Conservation (phyloP, 2,329 filamentous ascomycete genomes). For the Fusarium austroafricanum region DNA sequence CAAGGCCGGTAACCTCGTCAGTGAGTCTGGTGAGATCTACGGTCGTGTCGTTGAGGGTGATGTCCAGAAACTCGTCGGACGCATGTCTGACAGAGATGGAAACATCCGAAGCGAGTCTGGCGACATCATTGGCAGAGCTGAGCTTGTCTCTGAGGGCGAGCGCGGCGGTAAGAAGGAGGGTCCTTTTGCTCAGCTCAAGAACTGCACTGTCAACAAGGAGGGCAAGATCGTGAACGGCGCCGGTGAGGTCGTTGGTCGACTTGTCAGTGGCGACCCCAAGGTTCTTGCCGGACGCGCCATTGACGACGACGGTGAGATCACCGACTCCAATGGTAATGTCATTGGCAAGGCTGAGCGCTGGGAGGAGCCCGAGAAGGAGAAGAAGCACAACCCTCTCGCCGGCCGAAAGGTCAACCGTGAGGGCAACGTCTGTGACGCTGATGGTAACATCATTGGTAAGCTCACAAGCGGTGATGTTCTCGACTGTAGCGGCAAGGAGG, state of each 20-base stretch:
- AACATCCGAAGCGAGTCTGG: conserved; percentile 80
- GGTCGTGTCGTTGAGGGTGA: conserved; percentile 77
- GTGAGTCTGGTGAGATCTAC: conserved; percentile 65
- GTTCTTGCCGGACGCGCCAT: conserved; percentile 77
- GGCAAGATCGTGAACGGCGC: conserved; percentile 74
- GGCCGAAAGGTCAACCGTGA: conserved; percentile 68
- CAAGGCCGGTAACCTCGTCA: conserved; percentile 74
- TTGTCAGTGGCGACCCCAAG: conserved; percentile 78
- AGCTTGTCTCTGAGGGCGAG: conserved; percentile 76
- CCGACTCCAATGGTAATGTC: conserved; percentile 77
- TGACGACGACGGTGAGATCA: conserved; percentile 84
- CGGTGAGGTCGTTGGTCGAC: conserved; percentile 78
- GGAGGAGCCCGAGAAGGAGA: conserved; percentile 66
- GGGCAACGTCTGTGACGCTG: conserved; percentile 68
- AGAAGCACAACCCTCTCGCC: conserved; percentile 63
- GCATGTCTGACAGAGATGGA: conserved; percentile 77
- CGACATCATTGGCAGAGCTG: conserved; percentile 74
- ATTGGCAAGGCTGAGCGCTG: conserved; percentile 70
- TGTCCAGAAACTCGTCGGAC: conserved; percentile 70
- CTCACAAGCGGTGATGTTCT: conserved; percentile 74
- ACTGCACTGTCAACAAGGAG: conserved; percentile 74
- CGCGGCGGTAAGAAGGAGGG: conserved; percentile 72
- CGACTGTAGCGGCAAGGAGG: conserved; percentile 74
- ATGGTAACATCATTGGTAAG: conserved; percentile 72
- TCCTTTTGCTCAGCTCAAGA: conserved; percentile 74